These are phyloP conservation scores for Penicillium waksmanii DNA, from an alignment of 495 filamentous ascomycete genomes.

Conservation along the genomic window DNA sequence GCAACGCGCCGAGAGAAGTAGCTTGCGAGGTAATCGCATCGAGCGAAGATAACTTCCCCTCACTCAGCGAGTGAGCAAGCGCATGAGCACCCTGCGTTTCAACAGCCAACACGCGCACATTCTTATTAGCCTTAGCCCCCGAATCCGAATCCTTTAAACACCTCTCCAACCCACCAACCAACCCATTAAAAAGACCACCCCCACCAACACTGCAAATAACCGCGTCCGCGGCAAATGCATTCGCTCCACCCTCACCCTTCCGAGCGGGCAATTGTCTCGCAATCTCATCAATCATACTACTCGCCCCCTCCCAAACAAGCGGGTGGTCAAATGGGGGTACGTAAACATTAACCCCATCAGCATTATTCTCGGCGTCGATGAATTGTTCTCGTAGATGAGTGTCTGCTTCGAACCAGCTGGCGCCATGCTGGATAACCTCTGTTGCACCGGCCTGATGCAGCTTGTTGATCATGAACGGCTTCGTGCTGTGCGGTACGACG, in stretches of 20 bases:
- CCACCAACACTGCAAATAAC: constrained; percentile 85
- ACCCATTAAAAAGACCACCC: constrained; percentile 79
- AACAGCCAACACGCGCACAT: constrained; percentile 66
- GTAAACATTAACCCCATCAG: constrained; percentile 64
- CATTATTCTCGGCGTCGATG: constrained; percentile 46
- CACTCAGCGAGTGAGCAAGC: constrained; percentile 59
- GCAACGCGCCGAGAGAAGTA: constrained; percentile 70
- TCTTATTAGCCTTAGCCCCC: constrained; percentile 5
- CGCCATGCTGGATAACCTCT: constrained; percentile 71
- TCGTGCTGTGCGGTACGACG: constrained; percentile 71
- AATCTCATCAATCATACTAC: constrained; percentile 74
- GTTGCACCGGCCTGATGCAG: constrained; percentile 66
- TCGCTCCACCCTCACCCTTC: constrained; percentile 12
- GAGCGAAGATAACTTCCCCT: constrained; percentile 61
- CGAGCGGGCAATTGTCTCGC: constrained; percentile 51
- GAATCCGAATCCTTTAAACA: constrained; percentile 30
- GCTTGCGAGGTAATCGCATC: constrained; percentile 77
- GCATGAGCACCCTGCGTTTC: constrained; percentile 81
- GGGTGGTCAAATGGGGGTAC: constrained; percentile 78
- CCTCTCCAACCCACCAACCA: constrained; percentile 67
- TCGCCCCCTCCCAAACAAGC: constrained; percentile 75
- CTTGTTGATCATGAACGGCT: constrained; percentile 70
- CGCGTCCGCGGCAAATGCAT: constrained; percentile 54
- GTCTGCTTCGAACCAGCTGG: constrained; percentile 79
- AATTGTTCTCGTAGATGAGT: constrained; percentile 62